Base-by-base conservation (phyloP, 768 basidiomycete species). In the Mrakia frigida region DNA sequence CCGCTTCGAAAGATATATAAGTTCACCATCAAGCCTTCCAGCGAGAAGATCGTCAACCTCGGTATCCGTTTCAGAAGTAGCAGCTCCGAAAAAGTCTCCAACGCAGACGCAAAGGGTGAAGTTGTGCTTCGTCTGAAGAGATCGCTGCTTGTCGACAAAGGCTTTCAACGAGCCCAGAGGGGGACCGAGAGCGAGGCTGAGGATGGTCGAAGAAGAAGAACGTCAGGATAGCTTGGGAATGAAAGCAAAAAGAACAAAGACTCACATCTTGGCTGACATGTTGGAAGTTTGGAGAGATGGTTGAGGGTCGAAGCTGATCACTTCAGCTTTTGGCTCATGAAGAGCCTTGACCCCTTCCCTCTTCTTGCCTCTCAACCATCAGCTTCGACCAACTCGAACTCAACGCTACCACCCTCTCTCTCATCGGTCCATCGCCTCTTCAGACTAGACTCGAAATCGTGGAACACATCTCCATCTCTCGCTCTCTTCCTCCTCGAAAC, bases 161-260 rank as follows among this genome's bases (percentile, higher is more conserved):
- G 77, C 59, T 18, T 50, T 35, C 73, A 78, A 39, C 2, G 10
- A 43, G 16, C 73, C 73, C 14, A 56, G 25, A 5, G 77, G 68
- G 56, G 77, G 73, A 35, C 77, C 77, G 37, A 78, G 77, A 43
- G 77, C 72, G 50, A 78, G 70, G n/a, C 77, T 78, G n/a, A n/a
- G 73, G 35, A 50, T 11, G 14, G n/a, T 21, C 0, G 35, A 21
- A 21, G 25, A 28, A 52, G 53, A 6, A 11, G 39, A 3, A 52
- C 4, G 31, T 56, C 67, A 39, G 67, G 46, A 9, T 31, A n/a
- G 21, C 5, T 14, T 16, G 0, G 21, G 35, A n/a, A 21, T 31
- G n/a, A 23, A 10, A 10, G 7, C 18, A 18, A 52, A 6, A 33
- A 23, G 21, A 13, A 31, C 25, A 46, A 25, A 0, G 23, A 61